Conservation (phyloP, 768 basidiomycete genomes). For the Trametes maxima region DNA sequence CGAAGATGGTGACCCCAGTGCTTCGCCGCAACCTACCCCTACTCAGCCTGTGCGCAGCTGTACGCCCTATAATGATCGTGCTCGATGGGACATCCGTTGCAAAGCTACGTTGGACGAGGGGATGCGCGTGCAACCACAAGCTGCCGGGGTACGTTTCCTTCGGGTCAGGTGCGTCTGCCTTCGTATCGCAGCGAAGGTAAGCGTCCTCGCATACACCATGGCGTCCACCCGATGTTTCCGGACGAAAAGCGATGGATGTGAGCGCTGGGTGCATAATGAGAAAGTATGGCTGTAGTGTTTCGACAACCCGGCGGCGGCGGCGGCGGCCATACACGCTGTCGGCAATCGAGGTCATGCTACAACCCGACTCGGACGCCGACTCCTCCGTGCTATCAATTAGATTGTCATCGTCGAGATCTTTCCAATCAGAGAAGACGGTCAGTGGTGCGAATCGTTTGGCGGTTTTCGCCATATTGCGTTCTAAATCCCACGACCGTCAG, state of each 20-base stretch:
- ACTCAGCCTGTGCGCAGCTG: too few species aligned
- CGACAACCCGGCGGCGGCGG: too few species aligned
- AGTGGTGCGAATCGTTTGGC: neutral
- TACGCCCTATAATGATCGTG: neutral
- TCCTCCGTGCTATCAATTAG: neutral
- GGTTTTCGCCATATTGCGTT: too few species aligned
- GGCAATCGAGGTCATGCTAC: neutral
- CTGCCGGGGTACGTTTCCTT: neutral
- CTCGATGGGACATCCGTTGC: neutral
- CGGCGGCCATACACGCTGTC: too few species aligned
- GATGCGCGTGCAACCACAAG: neutral
- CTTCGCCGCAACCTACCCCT: neutral
- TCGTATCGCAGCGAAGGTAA: neutral
- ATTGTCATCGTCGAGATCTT: neutral
- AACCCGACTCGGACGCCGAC: neutral
- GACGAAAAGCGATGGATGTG: neutral
- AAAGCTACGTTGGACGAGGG: neutral
- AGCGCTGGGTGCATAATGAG: neutral
- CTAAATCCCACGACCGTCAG: too few species aligned
- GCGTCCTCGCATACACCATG: neutral
- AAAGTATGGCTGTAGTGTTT: too few species aligned
- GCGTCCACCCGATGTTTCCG: neutral
- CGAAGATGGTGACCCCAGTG: neutral
- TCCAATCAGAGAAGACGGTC: neutral
- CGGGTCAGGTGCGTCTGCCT: neutral